Evolutionary conservation across 2,329 filamentous ascomycete genomes (phyloP).

Genomic region (Lithohypha guttulata): DNA sequence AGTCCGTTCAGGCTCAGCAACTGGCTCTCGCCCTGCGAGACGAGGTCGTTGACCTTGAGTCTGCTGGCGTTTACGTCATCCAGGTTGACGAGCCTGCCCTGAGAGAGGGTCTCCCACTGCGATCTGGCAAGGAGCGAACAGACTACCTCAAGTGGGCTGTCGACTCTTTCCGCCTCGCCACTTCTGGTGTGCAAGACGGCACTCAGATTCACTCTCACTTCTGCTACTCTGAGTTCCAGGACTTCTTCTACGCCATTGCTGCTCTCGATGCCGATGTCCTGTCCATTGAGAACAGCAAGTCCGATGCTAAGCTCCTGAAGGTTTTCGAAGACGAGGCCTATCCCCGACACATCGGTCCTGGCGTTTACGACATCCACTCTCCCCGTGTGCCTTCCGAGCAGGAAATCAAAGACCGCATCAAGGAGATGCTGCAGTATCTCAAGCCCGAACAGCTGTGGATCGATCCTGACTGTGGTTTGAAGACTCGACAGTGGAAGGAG

Average conservation of each 20-base stretch:
- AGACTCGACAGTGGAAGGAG: constrained; percentile 98
- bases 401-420: constrained; percentile 95
- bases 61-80: constrained; percentile 93
- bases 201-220: constrained; percentile 99
- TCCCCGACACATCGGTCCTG: constrained; percentile 94
- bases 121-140: constrained; percentile 84
- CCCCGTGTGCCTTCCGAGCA: constrained; percentile 93
- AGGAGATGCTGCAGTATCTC: constrained; percentile 96
- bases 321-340: constrained; percentile 97
- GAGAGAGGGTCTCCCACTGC: constrained; percentile 97
- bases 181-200: constrained; percentile 82
- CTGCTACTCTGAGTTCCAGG: constrained; percentile 99
- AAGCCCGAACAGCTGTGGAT: constrained; percentile 99
- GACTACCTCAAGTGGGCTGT: constrained; percentile 97
- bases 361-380: constrained; percentile 99
- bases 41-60: constrained; percentile 95
- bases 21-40: constrained; percentile 96
- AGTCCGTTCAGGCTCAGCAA: constrained; percentile 97
- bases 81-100: constrained; percentile 99
- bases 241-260: constrained; percentile 99
- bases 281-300: constrained; percentile 99
- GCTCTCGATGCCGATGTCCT: constrained; percentile 96
- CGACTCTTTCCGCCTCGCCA: constrained; percentile 93
- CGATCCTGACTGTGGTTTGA: constrained; percentile 97
- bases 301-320: constrained; percentile 95